These are phyloP conservation scores for Daldinia vernicosa DNA, from an alignment of 495 filamentous ascomycete genomes.

Conservation along the genomic window DNA sequence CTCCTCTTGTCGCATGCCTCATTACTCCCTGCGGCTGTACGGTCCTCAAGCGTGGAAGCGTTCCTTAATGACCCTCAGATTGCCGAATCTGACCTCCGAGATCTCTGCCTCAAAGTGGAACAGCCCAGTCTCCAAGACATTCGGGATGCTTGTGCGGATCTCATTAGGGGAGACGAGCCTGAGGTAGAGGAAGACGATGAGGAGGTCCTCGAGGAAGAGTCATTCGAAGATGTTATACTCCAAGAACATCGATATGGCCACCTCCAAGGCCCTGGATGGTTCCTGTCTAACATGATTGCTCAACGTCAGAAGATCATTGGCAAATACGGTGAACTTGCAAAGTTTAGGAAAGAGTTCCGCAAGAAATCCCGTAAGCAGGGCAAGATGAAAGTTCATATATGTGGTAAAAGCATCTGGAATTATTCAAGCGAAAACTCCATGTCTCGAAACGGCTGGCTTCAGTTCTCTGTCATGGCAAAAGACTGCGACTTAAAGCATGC, in stretches of 20 bases:
- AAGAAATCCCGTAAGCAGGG: conserved; percentile 30
- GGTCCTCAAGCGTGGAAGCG: conserved; percentile 55
- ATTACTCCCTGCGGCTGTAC: conserved; percentile 56
- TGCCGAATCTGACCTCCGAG: conserved; percentile 55
- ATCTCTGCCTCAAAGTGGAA: conserved; percentile 59
- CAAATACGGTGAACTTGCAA: conserved; percentile 9
- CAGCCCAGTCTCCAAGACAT: conserved; percentile 57
- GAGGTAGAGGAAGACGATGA: conserved; percentile 42
- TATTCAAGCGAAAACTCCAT: conserved; percentile 62
- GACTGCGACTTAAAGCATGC: conserved; percentile 58
- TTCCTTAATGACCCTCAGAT: conserved; percentile 57
- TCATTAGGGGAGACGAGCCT: conserved; percentile 52
- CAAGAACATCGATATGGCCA: conserved; percentile 40
- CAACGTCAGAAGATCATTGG: conserved; percentile 25
- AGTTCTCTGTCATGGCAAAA: conserved; percentile 64
- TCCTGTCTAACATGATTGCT: conserved; percentile 19
- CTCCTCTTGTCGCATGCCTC: conserved; percentile 59
- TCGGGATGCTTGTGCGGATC: conserved; percentile 63
- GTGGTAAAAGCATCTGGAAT: conserved; percentile 63
- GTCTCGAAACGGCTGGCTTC: conserved; percentile 62
- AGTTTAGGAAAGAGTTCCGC: conserved; percentile 13
- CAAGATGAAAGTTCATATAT: conserved; percentile 59
- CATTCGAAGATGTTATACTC: conserved; percentile 37
- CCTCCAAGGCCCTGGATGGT: conserved; percentile 34
- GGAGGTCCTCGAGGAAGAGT: conserved; percentile 25